These are phyloP conservation scores for Apostasia shenzhenica DNA, from an alignment of 106 monocot species.

Conservation along the genomic window DNA sequence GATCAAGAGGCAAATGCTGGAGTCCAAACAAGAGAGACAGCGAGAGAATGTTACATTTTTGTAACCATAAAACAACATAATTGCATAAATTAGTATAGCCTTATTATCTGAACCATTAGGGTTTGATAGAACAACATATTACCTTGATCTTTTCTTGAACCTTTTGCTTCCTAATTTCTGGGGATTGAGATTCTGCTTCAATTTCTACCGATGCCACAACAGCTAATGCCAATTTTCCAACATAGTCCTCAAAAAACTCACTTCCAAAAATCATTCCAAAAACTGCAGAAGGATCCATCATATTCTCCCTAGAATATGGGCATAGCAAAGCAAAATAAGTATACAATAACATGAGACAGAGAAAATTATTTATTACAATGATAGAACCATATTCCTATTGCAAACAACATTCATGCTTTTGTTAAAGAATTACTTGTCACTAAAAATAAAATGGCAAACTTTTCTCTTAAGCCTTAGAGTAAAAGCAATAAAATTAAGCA, in stretches of 20 bases:
- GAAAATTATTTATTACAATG: not conserved
- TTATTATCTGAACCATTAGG: not conserved
- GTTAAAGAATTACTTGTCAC: no score
- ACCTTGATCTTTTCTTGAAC: constrained; percentile 81
- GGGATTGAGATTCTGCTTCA: constrained; percentile 49
- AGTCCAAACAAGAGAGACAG: no score
- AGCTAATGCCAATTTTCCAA: constrained; percentile 80
- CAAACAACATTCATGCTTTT: no score
- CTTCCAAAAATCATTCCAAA: constrained; percentile 99
- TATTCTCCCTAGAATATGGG: constrained; percentile 50
- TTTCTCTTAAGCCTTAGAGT: no score
- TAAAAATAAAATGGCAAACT: no score
- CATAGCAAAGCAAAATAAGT: not conserved
- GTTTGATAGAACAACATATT: not conserved
- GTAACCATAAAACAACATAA: no score
- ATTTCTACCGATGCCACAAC: constrained; percentile 65
- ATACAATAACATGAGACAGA: not conserved
- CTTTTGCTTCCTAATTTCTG: constrained; percentile 37
- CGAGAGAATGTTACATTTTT: no score
- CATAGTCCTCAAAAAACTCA: constrained; percentile 95
- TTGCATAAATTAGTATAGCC: not conserved
- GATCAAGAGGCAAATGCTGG: no score
- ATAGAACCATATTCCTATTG: not conserved
- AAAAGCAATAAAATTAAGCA: no score
- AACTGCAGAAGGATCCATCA: constrained; percentile 90